Evolutionary conservation across 2,329 filamentous ascomycete species (phyloP), one percentile per base, ranked within the genome.

Genomic region (Microcera coccophila): DNA sequence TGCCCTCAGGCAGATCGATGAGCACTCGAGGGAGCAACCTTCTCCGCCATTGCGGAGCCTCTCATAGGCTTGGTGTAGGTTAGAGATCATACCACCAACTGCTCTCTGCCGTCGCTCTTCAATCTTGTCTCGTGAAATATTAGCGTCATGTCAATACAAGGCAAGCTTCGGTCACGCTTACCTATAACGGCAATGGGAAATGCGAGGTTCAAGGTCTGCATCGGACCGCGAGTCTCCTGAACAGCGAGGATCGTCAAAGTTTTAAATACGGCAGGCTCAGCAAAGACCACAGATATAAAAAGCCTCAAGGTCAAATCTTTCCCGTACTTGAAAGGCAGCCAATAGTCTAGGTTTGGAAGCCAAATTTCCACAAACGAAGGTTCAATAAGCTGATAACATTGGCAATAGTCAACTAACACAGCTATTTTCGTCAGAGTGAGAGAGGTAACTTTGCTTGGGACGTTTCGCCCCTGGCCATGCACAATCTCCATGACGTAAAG

Each of bases 401-500:
- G 56, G 47, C 71, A 71, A 24, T 65, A 66, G 45, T 74, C 67
- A 3, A 71, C 64, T 11, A 75, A 54, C 3, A 68, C 58, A 5
- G 69, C 67, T 2, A 76, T 58, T 37, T 70, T 67, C 10, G 63
- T 64, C 8, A 76, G 59, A 9, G 61, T 55, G 8, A 72, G 64
- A 3, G 74, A 50, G 22, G 51, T 54, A 0, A 74, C 47, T 1
- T 42, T 29, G 16, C 52, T 51, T 1, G 71, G 69, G 9, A 75
- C 59, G 26, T 64, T 61, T n/a, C 59, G 47, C 9, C 59, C 63
- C 4, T 62, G 63, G 32, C 66, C 61, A 51, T 76, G 73, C 5
- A 76, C 55, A 8, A 72, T 66, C 40, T 72, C 66, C 39, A 75
- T 56, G 1, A 74, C 36, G 17, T 68, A 64, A 7, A 63, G 55